phyloP scores from a whole-genome alignment of 495 filamentous ascomycete genomes.

The Haplographium delicatum region DNA sequence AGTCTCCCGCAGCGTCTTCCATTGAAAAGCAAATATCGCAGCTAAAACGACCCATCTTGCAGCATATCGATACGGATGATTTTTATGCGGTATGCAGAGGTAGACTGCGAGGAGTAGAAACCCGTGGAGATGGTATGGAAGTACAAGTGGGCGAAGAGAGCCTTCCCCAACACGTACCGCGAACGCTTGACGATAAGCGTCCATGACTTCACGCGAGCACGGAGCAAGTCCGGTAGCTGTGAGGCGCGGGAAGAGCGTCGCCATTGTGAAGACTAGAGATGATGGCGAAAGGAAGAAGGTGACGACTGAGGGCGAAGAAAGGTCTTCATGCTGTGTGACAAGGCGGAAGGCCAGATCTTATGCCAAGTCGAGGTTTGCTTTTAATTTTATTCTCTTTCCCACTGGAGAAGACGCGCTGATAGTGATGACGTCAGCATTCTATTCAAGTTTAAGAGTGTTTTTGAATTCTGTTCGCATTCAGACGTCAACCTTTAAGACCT shows the following conservation, averaged over 20 bases:
- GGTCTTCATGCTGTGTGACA: neutral
- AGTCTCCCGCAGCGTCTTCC: conserved; percentile 42
- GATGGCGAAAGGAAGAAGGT: neutral
- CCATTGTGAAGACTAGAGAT: neutral
- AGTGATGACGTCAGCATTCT: neutral
- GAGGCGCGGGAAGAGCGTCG: conserved; percentile 18
- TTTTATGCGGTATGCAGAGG: conserved; percentile 53
- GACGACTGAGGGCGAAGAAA: neutral
- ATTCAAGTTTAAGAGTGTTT: neutral
- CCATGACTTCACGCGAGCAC: conserved; percentile 2
- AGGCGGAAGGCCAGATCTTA: no score
- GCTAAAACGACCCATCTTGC: conserved; percentile 46
- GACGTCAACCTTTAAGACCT: no score
- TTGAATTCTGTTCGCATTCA: no score
- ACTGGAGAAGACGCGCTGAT: neutral
- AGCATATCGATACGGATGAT: conserved; percentile 39
- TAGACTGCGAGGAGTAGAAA: conserved; percentile 44
- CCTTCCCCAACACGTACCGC: conserved; percentile 31
- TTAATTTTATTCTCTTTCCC: no score
- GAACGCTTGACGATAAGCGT: conserved; percentile 15
- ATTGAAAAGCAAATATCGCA: conserved; percentile 30
- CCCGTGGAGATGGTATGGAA: conserved; percentile 46
- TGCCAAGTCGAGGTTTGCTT: no score
- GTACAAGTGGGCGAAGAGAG: conserved; percentile 44
- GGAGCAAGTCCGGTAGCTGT: conserved; percentile 14